Evolutionary conservation across 202 grass and related monocot species (phyloP), one percentile per base, ranked within the genome.

Genomic region (Dendrocalamus latiflorus): DNA sequence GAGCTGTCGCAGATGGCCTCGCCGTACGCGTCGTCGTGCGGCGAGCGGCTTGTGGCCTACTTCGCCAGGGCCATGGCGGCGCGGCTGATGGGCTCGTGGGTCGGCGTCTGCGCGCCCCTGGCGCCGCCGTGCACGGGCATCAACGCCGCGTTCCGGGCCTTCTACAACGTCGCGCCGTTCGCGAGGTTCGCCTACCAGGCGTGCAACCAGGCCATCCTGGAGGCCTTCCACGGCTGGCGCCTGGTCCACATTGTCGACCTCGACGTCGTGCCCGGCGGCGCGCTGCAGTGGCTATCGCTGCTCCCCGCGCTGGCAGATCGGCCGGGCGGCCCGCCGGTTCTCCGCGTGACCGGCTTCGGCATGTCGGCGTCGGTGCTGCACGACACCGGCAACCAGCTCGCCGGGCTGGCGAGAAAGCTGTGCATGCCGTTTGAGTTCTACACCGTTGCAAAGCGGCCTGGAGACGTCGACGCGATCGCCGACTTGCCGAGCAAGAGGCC

Each of bases 21-120:
- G 1, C 92, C 92, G 3, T 94, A 85, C 68, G 68, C 84, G 5
- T 4, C 92, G 17, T 91, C 89, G 2, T 91, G 81, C 77, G 87
- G 89, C 6, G 89, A 94, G 78, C 86, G 92, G 3, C 84, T 94
- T 36, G 89, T 89, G 15, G 86, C 92, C 51, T 94, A 94, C 80
- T 94, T 94, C 81, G 63, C 84, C 42, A 47, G 37, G 66, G 89
- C 87, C 55, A 63, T 94, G 89, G 82, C 77, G 13, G 72, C 89
- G 41, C 80, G 89, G 37, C 49, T 94, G 47, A 72, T 89, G 77
- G 83, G 80, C 69, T 85, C 89, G 9, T 91, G 92, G 81, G 26
- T 94, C 34, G 89, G 92, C 65, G 22, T 89, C 69, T 41, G 57
- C 44, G 48, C 72, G 6, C 78, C 78, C 12, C 21, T 59, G 72